phyloP scores from a whole-genome alignment of 225 moss, liverwort and hornwort genomes.

The Bryum argenteum region DNA sequence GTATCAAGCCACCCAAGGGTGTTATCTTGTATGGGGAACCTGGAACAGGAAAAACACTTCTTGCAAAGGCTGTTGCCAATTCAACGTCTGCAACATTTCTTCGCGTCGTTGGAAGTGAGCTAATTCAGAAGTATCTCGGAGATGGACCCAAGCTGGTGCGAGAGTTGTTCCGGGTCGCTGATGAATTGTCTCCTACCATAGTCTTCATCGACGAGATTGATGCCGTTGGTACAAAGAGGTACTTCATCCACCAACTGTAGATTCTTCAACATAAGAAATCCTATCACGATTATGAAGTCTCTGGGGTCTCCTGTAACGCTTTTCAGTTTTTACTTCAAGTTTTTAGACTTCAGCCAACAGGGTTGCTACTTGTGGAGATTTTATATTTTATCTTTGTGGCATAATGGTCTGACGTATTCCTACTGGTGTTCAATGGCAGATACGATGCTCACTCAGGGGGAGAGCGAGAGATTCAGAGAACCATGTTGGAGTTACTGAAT shows the following conservation, averaged over 20 bases:
- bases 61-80: constrained; percentile 98
- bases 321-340: constrained; percentile 6
- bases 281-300: constrained; percentile 10
- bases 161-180: constrained; percentile 94
- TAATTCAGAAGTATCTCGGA: constrained; percentile 97
- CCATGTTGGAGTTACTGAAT: constrained; percentile 97
- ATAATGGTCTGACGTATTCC: not conserved
- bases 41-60: constrained; percentile 95
- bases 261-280: not conserved
- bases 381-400: not conserved
- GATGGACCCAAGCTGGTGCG: constrained; percentile 96
- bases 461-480: constrained; percentile 96
- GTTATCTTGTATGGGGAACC: constrained; percentile 97
- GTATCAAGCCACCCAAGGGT: constrained; percentile 96
- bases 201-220: constrained; percentile 70
- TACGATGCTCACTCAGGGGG: constrained; percentile 98
- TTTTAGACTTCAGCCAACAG: not conserved
- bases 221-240: constrained; percentile 96
- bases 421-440: constrained; percentile 37
- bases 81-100: constrained; percentile 97
- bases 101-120: constrained; percentile 98
- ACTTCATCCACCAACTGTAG: constrained; percentile 1
- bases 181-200: constrained; percentile 93
- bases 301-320: constrained; percentile 3
- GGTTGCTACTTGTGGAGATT: constrained; percentile 3